phyloP scores from a whole-genome alignment of 2,329 filamentous ascomycete species.

The Cordyceps cateniannulata region DNA sequence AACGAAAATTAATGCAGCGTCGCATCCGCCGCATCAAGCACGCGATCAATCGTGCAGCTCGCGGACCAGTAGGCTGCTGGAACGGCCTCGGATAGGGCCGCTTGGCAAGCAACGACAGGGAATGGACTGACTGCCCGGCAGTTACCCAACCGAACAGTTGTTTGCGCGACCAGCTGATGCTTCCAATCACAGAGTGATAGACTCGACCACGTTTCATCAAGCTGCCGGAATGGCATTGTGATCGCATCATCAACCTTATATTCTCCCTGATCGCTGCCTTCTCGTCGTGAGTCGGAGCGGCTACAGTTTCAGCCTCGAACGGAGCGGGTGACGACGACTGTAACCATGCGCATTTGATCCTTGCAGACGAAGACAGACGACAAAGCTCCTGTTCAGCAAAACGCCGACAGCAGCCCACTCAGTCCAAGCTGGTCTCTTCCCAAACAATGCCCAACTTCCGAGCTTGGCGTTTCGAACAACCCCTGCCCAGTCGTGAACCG shows the following conservation, averaged over 20 bases:
- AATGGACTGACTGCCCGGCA: background rate
- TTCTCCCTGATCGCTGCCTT: no score
- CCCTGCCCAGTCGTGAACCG: background rate
- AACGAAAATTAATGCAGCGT: background rate
- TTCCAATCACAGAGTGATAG: no score
- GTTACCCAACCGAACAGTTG: background rate
- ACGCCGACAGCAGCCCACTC: background rate
- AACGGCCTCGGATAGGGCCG: background rate
- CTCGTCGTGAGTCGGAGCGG: no score
- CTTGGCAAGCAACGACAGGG: background rate
- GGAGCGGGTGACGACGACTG: no score
- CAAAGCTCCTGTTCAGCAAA: no score
- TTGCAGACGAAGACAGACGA: no score
- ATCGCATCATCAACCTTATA: no score
- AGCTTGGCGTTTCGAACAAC: background rate
- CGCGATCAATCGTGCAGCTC: slow-evolving; percentile 7
- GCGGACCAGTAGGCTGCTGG: background rate
- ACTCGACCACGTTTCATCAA: no score
- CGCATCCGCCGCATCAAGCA: background rate
- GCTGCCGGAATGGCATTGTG: no score
- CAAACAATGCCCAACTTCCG: background rate
- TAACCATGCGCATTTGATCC: no score
- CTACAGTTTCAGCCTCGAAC: no score
- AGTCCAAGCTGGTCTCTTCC: background rate
- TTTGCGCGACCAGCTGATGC: no score